Base-by-base conservation (phyloP, 805 yeast genomes). In the Ogataea pilisensis region DNA sequence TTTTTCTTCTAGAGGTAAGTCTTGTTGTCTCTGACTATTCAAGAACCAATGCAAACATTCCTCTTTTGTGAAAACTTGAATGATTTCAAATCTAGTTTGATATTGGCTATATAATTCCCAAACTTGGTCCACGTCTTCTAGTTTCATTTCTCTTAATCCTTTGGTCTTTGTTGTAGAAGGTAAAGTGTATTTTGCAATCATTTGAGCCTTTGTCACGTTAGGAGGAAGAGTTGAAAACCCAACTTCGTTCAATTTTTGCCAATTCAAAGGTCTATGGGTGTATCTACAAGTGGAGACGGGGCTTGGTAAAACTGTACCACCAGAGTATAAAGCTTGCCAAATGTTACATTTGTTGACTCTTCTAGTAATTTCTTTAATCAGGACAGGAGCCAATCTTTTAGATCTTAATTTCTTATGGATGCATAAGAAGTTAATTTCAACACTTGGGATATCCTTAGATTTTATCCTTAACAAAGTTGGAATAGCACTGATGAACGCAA, bases 261-360 rank as follows among this genome's bases (percentile, higher is more conserved):
- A 93, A 59, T 93, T 85, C 49, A 93, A 68, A 2, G 97, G 95
- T 53, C 99, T 84, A 65, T 93, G 99, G 31, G 85, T 84, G 62
- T 93, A 93, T 45, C 97, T 76, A 60, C 95, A 82, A 2, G 87
- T 80, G 11, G 95, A 70, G 4, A 91, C 77, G 0, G 99, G 99
- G n/a, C 90, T 80, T 18, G 99, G 99, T 42, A 93, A 70, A 2
- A 88, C 82, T 3, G 82, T 79, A 9, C 98, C 99, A 0, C 91
- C 95, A 8, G 99, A 91, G 64, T 87, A 88, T 45, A 93, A 73
- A 0, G 98, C 99, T 63, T 90, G 97, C 96, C 97, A 93, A 45
- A 90, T 85, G 44, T 85, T 78, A 33, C 73, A 72, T 47, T 77
- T 73, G 64, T 93, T 91, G 48, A 93, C 93, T 51, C 98, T 75